Evolutionary conservation across 306 rosid species (phyloP), one percentile per base, ranked within the genome.

Genomic region (Trifolium pratense): DNA sequence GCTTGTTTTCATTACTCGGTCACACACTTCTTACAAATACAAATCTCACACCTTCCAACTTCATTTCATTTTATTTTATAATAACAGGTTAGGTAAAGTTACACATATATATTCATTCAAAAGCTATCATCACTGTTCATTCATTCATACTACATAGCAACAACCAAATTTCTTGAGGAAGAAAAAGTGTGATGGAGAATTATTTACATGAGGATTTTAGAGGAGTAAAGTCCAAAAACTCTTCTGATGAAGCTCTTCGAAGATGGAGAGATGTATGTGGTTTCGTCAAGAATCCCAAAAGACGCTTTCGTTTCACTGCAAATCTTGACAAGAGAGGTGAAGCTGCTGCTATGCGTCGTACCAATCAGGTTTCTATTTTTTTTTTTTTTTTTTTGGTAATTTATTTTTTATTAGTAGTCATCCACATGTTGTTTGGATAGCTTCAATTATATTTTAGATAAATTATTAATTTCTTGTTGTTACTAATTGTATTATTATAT

Each of bases 251-350:
- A 75, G 84, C 82, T 25, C 86, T 94, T 71, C 85, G 83, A 65
- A 80, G 73, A 74, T 94, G 97, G 99, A 94, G 99, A 81, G 63
- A 82, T 1, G 68, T 87, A 0, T 91, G 97, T 18, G 71, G 90
- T 0, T 3, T 91, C 6, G 97, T 91, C 1, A 90, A 86, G 85
- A 90, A 93, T 68, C 91, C 87, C 49, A 93, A 80, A 75, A 65
- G 94, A 63, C 63, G 98, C 39, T 93, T 93, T 75, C 97, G 98
- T 12, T 93, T 91, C 81, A 91, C 97, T 9, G 97, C 98, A 26
- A 91, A 93, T 84, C 89, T 93, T 70, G 0, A 80, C 75, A 90
- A 89, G 81, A 87, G 96, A 9, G 31, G 0, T 36, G 89, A 91
- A 79, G 97, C 93, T 1, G 95, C 85, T 45, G 92, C 85, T 67